Evolutionary conservation across 306 rosid genomes (phyloP), one percentile per base, ranked within the genome.

Genomic region (Vigna mungo): DNA sequence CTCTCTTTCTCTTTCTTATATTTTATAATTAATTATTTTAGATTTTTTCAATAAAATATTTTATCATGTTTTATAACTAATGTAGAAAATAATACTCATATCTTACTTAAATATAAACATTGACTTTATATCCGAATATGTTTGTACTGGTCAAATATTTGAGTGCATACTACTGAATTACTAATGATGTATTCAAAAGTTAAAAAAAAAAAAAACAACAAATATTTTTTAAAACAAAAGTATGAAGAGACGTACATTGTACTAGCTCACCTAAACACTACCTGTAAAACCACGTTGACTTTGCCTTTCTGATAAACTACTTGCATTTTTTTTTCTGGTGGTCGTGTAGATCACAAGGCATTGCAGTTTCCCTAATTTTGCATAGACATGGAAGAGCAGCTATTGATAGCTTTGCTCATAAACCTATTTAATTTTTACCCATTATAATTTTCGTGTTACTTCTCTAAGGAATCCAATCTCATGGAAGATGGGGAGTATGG

Each of bases 291-390:
- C 65, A 32, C 5, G 27, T 64, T 78, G 65, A 56, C 59, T 52
- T 79, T 82, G 41, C 37, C 72, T 62, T 9, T 37, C 71, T 67
- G 70, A 77, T 15, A 55, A 74, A 27, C 58, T 43, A 56, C 21
- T 17, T 14, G 53, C 58, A 63, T 20, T 34, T 36, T 62, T 34
- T 34, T 6, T 62, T 62, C 14, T 16, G 7, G 15, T 32, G 36
- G 39, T 27, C 27, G 27, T 25, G 39, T 59, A 27, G 65, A 25
- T n/a, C 65, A 27, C 13, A 59, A 27, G 62, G 16, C 62, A 12
- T 55, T 11, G 12, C 63, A 27, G 18, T 39, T 16, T 39, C 39
- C 37, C 14, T 13, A 4, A 27, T 59, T 27, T 59, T 27, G 18
- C 10, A 5, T 58, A 58, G 18, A 58, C 27, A 27, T 56, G 39